Evolutionary conservation across 257 asterid genomes (phyloP).

Genomic region (Capsicum pubescens): DNA sequence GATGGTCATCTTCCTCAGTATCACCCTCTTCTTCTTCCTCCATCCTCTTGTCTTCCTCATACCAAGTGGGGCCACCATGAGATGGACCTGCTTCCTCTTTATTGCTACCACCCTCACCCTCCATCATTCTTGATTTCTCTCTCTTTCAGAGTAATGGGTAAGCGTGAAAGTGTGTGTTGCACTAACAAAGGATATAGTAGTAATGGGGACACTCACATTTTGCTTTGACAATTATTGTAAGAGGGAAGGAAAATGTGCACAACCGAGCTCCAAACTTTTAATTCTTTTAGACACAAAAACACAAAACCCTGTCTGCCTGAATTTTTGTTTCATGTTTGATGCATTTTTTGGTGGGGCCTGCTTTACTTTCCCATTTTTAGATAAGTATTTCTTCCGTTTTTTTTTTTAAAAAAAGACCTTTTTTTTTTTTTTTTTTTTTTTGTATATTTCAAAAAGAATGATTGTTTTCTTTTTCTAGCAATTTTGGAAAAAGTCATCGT

Average conservation of each 20-base stretch:
- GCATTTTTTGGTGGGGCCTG: neutral
- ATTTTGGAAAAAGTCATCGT: too few species aligned
- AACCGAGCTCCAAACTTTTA: neutral
- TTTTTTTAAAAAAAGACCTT: too few species aligned
- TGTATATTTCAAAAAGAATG: too few species aligned
- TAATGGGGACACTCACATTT: conserved; percentile 20
- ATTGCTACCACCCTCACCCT: conserved; percentile 41
- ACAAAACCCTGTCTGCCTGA: neutral
- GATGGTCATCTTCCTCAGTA: conserved; percentile 24
- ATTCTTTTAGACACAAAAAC: neutral
- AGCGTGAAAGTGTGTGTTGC: neutral
- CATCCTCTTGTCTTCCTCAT: neutral
- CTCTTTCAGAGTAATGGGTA: neutral
- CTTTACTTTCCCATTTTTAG: neutral
- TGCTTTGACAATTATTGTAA: conserved; percentile 15
- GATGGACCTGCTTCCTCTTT: conserved; percentile 62
- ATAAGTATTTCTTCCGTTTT: too few species aligned
- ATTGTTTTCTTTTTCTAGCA: too few species aligned
- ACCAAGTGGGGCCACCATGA: conserved; percentile 30
- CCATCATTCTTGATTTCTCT: conserved; percentile 39
- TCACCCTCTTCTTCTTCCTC: conserved; percentile 42
- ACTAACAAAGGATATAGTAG: neutral
- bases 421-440: too few species aligned
- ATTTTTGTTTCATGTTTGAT: neutral
- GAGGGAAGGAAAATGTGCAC: neutral